These are phyloP conservation scores for Cryptococcus neoformans DNA, from an alignment of 1,284 basidiomycete species.

Conservation along the genomic window DNA sequence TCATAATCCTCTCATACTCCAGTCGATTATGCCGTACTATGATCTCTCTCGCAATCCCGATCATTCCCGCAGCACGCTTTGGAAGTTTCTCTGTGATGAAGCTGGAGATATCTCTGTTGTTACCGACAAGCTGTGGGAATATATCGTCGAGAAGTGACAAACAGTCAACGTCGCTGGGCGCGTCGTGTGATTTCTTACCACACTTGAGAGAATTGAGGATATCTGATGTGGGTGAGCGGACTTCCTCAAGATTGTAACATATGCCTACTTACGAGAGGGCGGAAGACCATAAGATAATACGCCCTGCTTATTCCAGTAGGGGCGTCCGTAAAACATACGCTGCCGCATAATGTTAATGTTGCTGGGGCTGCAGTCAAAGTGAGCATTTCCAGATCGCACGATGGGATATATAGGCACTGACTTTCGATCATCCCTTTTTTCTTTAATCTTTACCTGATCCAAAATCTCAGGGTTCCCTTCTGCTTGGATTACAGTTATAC, in stretches of 20 bases:
- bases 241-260: not conserved
- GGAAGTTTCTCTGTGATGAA: conserved; percentile 4
- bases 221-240: conserved; percentile 21
- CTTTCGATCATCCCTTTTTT: too few species aligned
- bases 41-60: conserved; percentile 25
- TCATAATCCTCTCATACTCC: conserved; percentile 16
- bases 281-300: conserved; percentile 37
- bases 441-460: too few species aligned
- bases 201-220: conserved; percentile 28
- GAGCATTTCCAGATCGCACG: too few species aligned
- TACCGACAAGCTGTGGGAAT: conserved; percentile 15
- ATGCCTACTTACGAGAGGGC: conserved; percentile 28
- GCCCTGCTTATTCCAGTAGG: conserved; percentile 11
- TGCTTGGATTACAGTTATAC: too few species aligned
- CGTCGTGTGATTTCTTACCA: not conserved
- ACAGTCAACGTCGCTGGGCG: conserved; percentile 8
- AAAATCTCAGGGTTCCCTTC: too few species aligned
- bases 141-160: conserved; percentile 12
- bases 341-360: conserved; percentile 30
- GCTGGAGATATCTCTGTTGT: conserved; percentile 1
- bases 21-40: conserved; percentile 19
- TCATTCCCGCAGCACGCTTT: conserved; percentile 12
- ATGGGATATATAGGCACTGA: too few species aligned
- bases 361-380: conserved; percentile 9
- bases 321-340: conserved; percentile 46